These are phyloP conservation scores for Colletotrichum noveboracense DNA, from an alignment of 2,329 filamentous ascomycete species.

Conservation along the genomic window DNA sequence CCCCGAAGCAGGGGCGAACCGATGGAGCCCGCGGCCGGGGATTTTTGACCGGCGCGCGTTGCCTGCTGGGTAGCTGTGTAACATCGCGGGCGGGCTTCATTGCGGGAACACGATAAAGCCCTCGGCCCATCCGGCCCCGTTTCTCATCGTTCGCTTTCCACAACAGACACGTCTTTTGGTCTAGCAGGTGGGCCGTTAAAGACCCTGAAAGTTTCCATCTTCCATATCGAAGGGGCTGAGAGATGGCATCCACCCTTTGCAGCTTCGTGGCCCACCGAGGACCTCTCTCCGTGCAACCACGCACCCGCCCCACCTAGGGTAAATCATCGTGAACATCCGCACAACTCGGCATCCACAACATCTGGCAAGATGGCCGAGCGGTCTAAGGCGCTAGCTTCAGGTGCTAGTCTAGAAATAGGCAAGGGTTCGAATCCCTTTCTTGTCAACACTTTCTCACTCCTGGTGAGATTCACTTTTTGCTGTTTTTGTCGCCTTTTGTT, in stretches of 20 bases:
- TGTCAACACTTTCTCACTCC: too few species aligned
- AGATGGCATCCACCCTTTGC: background rate
- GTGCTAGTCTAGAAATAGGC: constrained; percentile 2
- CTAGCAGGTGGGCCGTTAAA: too few species aligned
- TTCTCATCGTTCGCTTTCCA: too few species aligned
- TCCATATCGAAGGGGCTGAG: background rate
- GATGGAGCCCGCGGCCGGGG: background rate
- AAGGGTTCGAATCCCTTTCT: constrained; percentile 1
- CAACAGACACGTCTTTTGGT: too few species aligned
- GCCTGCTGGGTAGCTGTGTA: background rate
- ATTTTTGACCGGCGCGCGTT: background rate
- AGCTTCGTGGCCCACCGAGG: background rate
- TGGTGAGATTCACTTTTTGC: too few species aligned
- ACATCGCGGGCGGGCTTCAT: background rate
- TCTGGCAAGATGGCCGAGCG: constrained; percentile 5
- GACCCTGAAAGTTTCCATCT: background rate
- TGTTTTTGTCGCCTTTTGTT: too few species aligned
- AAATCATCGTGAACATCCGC: background rate
- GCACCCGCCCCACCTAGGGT: background rate
- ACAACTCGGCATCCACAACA: background rate
- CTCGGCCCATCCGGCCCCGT: too few species aligned
- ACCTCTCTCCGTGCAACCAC: background rate
- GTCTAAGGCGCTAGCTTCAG: constrained; percentile 11
- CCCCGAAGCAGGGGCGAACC: background rate
- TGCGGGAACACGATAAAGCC: background rate